Evolutionary conservation across 257 asterid species (phyloP), one percentile per base, ranked within the genome.

Genomic region (Osmanthus fragrans): DNA sequence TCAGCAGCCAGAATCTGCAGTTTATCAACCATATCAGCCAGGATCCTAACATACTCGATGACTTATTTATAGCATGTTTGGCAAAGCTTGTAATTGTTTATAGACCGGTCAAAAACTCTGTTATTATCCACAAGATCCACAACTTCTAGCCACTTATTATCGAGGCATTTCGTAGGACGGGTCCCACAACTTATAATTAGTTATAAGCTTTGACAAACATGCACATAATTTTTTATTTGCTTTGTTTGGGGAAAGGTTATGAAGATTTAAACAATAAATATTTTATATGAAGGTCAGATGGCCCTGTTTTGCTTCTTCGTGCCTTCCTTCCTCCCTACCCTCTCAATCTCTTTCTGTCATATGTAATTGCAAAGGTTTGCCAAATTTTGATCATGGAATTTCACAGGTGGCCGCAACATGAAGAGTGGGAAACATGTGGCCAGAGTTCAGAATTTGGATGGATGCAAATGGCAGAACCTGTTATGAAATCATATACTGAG

Each of bases 381-480:
- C 79, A 3, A 49, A 25, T 66, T 70, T 54, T 39, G 25, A 65
- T 45, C 23, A 45, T 71, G 81, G 79, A 79, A 80, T 56, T 29
- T 79, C 56, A 45, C 80, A 87, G 91, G 81, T 81, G 87, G 91
- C 74, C 89, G 33, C 78, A 74, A 81, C 80, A 74, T 71, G 77
- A 83, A 74, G 86, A 83, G 29, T 87, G 91, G 91, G 88, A 83
- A 78, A 76, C 71, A 67, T 81, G 82, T 67, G 75, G 84, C 25
- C 89, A 79, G 79, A 77, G 64, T 76, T 85, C 89, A 83, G 91
- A 83, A 58, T 87, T 83, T 81, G 86, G 86, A 56, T 87, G 91
- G 91, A 85, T 87, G 89, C 76, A 81, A 32, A 84, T 83, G 75
- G 91, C 91, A 67, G 89, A 87, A 77, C 89, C 91, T 7, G 87